phyloP scores from a whole-genome alignment of 2,329 filamentous ascomycete genomes.

The Hysterium pulicare region DNA sequence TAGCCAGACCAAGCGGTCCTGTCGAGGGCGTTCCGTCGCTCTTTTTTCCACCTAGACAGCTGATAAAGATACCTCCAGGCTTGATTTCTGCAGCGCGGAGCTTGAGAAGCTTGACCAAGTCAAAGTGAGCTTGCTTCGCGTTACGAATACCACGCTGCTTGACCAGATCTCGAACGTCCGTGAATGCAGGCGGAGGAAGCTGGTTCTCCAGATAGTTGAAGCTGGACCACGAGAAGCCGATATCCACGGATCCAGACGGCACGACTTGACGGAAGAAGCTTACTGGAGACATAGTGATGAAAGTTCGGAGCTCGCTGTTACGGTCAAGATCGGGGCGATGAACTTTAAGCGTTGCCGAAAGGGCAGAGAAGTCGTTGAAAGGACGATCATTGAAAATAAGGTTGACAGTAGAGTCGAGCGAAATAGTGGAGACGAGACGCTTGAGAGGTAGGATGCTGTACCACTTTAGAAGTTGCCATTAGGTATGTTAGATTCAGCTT shows the following conservation, averaged over 20 bases:
- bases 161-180: neutral
- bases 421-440: neutral
- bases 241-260: neutral
- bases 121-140: neutral
- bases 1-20: neutral
- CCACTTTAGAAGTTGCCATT: neutral
- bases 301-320: neutral
- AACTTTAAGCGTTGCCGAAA: neutral
- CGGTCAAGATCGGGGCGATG: neutral
- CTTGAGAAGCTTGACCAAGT: neutral
- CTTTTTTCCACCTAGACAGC: neutral
- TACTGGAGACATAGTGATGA: neutral
- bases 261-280: conserved; percentile 1
- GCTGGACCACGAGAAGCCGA: neutral
- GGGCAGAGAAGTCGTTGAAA: conserved; percentile 1
- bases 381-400: conserved; percentile 1
- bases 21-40: neutral
- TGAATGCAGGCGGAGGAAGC: neutral
- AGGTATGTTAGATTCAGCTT: neutral
- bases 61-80: neutral
- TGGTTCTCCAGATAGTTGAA: neutral
- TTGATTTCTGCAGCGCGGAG: neutral
- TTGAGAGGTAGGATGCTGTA: neutral
- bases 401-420: neutral
- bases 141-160: neutral